Evolutionary conservation across 1,139 yeast species (phyloP), one percentile per base, ranked within the genome.

Genomic region (Yamadazyma conglobata): DNA sequence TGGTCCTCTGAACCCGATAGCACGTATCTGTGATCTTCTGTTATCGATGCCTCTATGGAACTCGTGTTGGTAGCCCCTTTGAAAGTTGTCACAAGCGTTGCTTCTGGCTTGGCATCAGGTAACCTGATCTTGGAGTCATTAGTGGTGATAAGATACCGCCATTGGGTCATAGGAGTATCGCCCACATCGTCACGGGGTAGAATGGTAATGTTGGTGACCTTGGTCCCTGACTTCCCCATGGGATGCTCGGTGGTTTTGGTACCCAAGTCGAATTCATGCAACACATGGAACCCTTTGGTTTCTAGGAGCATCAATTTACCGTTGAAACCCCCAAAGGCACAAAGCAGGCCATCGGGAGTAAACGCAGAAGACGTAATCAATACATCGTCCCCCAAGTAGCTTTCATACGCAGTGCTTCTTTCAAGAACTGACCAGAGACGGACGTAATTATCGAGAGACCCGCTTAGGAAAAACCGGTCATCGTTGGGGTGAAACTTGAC

Each of bases 341-440:
- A 69, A 28, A 70, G 60, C 15, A 65, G 60, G 0, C 94, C 94
- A 46, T 77, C 77, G 0, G 91, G 88, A 0, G 87, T 69, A 43
- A 85, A 78, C 2, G 73, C 71, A 20, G 81, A 66, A 1, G 93
- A 85, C 0, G 94, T 84, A 9, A 85, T 73, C 36, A 79, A 56
- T 10, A 79, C 78, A 31, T 79, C 77, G 37, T 77, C 77, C 4
- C 71, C 73, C 32, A 68, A 44, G 38, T 62, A 50, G 19, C 48
- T 53, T 14, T 46, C 47, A 38, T 48, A 68, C 0, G 72, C 58
- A 16, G 66, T 57, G 10, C 45, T 46, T 6, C 50, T 47, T 37
- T 88, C 96, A 25, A 89, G 65, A 20, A 89, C 79, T 3, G 91
- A 82, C 95, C 96, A 86, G 14, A 89, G 58, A 35, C 94, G 59